Evolutionary conservation across 352 stramenopile species (phyloP), one percentile per base, ranked within the genome.

Genomic region (Globisporangium rhizosaccharum): DNA sequence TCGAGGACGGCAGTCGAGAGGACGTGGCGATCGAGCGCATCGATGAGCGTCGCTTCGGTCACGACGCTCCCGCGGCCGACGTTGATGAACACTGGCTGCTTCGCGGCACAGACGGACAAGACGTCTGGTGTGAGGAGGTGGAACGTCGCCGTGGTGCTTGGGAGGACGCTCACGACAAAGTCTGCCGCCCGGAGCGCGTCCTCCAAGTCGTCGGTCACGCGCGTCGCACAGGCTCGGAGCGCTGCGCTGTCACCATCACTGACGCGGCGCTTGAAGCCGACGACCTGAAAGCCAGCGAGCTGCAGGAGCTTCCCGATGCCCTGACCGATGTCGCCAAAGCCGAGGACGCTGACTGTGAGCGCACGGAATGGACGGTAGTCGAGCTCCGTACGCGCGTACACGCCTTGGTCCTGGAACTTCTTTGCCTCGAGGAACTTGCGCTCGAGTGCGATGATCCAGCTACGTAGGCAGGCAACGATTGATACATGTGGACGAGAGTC

Each of bases 31-130:
- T 95, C 77, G 23, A 97, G 67, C 42, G 85, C 76, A 7, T 65
- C 26, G 28, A 96, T 3, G 52, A 97, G 64, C 45, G 66, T 65
- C 33, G 47, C 48, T 61, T 94, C 59, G 11, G 59, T 44, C 52
- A 96, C 80, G 51, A 97, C 67, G 57, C 94, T 86, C 23, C 88
- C 88, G 33, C 88, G 79, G 14, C 88, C 88, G 23, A 94, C 84
- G 68, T 96, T 96, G 65, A 97, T 79, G 60, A 97, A 81, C 45
- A 92, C 77, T n/a, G 84, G 83, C 62, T 87, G 70, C 70, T 86
- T 80, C n/a, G 68, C 49, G 0, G 57, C 57, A 37, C 79, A 90
- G 33, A 68, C 36, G 11, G 50, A 36, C 3, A 96, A 65, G 20
- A 75, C 71, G 42, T 62, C 50, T 23, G 78, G 68, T 10, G 61